Percentiles rank a stretch among this genome's conserved stretches.
These are phyloP conservation scores for Mortierella hygrophila DNA, from an alignment of 192 early-diverging fungal species.

Conservation along the genomic window DNA sequence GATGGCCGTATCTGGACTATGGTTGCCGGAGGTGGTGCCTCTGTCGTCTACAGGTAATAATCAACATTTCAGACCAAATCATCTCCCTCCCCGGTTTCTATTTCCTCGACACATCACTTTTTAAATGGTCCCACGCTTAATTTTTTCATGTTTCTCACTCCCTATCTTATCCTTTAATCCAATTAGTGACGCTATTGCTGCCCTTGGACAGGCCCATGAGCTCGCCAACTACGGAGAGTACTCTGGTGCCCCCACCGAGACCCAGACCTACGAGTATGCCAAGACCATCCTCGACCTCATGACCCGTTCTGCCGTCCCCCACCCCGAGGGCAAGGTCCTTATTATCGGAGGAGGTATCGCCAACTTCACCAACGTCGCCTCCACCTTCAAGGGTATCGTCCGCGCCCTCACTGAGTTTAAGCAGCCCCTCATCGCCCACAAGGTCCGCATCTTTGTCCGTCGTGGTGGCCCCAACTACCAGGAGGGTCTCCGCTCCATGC, in stretches of 20 bases:
- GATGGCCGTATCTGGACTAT: slow-evolving; percentile 98
- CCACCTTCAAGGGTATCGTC: slow-evolving; percentile 99
- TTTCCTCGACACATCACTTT: neutral
- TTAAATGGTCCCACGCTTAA: neutral
- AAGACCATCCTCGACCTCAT: slow-evolving; percentile 98
- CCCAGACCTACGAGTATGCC: slow-evolving; percentile 98
- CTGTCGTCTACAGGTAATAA: slow-evolving; percentile 83
- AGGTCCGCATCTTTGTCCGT: slow-evolving; percentile 93
- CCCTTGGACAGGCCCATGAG: slow-evolving; percentile 90
- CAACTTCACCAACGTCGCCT: slow-evolving; percentile 98
- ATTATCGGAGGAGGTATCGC: slow-evolving; percentile 99
- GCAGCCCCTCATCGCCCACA: slow-evolving; percentile 84
- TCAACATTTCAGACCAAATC: neutral
- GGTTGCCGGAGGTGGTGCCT: slow-evolving; percentile 98
- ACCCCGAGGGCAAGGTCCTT: slow-evolving; percentile 95
- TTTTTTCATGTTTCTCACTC: neutral
- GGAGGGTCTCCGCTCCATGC: slow-evolving; percentile 95
- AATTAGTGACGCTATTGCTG: slow-evolving; percentile 92
- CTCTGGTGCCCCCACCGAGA: slow-evolving; percentile 98
- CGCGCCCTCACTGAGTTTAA: slow-evolving; percentile 93
- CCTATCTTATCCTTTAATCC: neutral
- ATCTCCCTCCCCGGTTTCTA: neutral
- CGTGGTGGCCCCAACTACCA: slow-evolving; percentile 99
- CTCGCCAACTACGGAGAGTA: slow-evolving; percentile 99
- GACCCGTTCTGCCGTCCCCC: slow-evolving; percentile 82